Conservation (phyloP, 306 rosid genomes). For the Rosa lucieae region DNA sequence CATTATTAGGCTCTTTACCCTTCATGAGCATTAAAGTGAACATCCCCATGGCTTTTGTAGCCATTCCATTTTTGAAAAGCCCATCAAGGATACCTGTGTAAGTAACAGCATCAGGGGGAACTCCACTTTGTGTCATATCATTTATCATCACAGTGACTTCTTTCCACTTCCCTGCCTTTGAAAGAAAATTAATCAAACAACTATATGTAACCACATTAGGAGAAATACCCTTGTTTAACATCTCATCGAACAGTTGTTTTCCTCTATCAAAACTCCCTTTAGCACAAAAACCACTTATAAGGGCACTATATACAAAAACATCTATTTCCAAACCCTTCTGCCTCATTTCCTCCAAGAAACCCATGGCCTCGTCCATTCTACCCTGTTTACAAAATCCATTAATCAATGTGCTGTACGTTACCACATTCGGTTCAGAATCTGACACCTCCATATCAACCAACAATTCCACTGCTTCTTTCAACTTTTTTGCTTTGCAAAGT, state of each 20-base stretch:
- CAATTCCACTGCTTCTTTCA: slow-evolving; percentile 57
- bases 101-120: slow-evolving; percentile 55
- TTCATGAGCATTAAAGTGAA: slow-evolving; percentile 57
- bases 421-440: slow-evolving; percentile 45
- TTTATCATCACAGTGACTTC: slow-evolving; percentile 58
- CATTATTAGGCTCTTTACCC: slow-evolving; percentile 61
- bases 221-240: slow-evolving; percentile 54
- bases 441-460: slow-evolving; percentile 55
- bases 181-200: slow-evolving; percentile 58
- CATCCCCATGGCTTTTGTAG: slow-evolving; percentile 44
- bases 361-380: slow-evolving; percentile 49
- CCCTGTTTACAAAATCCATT: slow-evolving; percentile 64
- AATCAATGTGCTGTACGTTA: slow-evolving; percentile 55
- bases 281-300: slow-evolving; percentile 56
- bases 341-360: slow-evolving; percentile 64
- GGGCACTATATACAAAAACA: slow-evolving; percentile 50
- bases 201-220: slow-evolving; percentile 69
- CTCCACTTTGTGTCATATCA: slow-evolving; percentile 52
- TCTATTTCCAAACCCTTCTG: slow-evolving; percentile 53
- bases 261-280: slow-evolving; percentile 49
- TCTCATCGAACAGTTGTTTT: slow-evolving; percentile 55
- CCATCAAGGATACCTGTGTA: slow-evolving; percentile 69
- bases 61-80: slow-evolving; percentile 68
- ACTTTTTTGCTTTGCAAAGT: slow-evolving; percentile 58
- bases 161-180: slow-evolving; percentile 59